phyloP scores from a whole-genome alignment of 1,284 basidiomycete genomes.

The Vanrija sp. region DNA sequence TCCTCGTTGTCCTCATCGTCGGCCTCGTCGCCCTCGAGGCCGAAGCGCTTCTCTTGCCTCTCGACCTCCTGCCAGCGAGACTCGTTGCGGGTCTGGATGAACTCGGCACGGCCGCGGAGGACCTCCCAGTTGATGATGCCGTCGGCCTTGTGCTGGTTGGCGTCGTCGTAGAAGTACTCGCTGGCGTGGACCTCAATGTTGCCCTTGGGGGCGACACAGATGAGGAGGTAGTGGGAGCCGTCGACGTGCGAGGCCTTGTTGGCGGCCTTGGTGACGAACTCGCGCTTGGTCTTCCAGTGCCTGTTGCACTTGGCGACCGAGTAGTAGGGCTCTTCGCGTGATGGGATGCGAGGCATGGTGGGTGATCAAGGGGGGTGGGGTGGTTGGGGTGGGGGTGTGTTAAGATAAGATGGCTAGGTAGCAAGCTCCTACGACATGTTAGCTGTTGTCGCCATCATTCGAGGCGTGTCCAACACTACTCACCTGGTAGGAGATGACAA shows the following conservation, averaged over 20 bases:
- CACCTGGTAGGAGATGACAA: too few species aligned
- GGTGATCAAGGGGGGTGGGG: background rate
- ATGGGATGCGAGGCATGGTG: slow-evolving; percentile 54
- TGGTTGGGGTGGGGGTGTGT: background rate
- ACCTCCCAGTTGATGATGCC: slow-evolving; percentile 34
- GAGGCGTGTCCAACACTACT: too few species aligned
- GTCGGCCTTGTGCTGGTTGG: slow-evolving; percentile 29
- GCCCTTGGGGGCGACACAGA: slow-evolving; percentile 54
- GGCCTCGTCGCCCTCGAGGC: slow-evolving; percentile 31
- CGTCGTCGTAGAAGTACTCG: slow-evolving; percentile 38
- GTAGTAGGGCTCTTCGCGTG: slow-evolving; percentile 54
- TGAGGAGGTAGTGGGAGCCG: slow-evolving; percentile 55
- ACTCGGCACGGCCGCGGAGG: slow-evolving; percentile 9
- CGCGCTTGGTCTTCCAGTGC: slow-evolving; percentile 56
- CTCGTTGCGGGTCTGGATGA: slow-evolving; percentile 17
- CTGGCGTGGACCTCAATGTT: slow-evolving; percentile 56
- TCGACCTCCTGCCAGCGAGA: slow-evolving; percentile 32
- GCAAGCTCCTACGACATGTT: too few species aligned
- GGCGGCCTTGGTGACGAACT: slow-evolving; percentile 53
- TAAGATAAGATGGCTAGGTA: background rate
- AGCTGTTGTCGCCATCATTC: too few species aligned
- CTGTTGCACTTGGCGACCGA: slow-evolving; percentile 53
- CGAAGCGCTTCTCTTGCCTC: slow-evolving; percentile 33
- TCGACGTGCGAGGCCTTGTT: slow-evolving; percentile 54
- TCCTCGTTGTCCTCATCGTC: slow-evolving; percentile 29